phyloP scores from a whole-genome alignment of 2,329 filamentous ascomycete species.

The Rhexocercosporidium sp. region DNA sequence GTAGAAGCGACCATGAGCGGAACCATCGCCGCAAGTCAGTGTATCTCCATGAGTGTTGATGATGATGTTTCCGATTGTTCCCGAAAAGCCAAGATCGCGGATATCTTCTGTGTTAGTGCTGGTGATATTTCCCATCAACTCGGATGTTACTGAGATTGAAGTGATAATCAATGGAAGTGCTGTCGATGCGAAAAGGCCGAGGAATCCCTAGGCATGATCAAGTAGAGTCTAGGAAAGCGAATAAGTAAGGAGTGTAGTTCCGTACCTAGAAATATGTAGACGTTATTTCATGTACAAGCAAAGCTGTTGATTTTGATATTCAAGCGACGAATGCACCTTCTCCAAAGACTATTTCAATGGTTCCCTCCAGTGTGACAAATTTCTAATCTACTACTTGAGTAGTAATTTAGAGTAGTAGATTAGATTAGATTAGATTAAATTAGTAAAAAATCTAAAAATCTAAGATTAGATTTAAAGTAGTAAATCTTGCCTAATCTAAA shows the following conservation, averaged over 20 bases:
- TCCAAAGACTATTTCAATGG: too few relatives aligned
- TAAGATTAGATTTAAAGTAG: too few relatives aligned
- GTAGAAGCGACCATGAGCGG: background rate
- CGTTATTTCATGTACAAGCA: background rate
- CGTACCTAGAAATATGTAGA: background rate
- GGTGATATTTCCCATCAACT: slow-evolving; percentile 16
- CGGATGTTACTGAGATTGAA: background rate
- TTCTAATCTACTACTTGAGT: too few relatives aligned
- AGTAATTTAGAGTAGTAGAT: too few relatives aligned
- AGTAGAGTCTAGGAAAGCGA: too few relatives aligned
- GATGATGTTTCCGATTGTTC: background rate
- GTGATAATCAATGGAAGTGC: background rate
- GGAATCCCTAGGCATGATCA: background rate
- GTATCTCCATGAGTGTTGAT: slow-evolving; percentile 19
- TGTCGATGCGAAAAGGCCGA: background rate
- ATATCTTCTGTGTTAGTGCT: slow-evolving; percentile 17
- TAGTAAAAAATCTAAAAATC: too few relatives aligned
- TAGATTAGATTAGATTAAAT: too few relatives aligned
- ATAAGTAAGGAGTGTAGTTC: too few relatives aligned
- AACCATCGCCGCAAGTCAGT: slow-evolving; percentile 16
- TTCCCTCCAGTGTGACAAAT: too few relatives aligned
- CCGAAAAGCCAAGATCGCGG: slow-evolving; percentile 20
- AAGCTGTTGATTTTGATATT: background rate
- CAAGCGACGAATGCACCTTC: too few relatives aligned
- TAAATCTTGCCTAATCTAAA: too few relatives aligned